These are phyloP conservation scores for Phylloporus rhodoxanthus DNA, from an alignment of 768 basidiomycete genomes.

Conservation along the genomic window DNA sequence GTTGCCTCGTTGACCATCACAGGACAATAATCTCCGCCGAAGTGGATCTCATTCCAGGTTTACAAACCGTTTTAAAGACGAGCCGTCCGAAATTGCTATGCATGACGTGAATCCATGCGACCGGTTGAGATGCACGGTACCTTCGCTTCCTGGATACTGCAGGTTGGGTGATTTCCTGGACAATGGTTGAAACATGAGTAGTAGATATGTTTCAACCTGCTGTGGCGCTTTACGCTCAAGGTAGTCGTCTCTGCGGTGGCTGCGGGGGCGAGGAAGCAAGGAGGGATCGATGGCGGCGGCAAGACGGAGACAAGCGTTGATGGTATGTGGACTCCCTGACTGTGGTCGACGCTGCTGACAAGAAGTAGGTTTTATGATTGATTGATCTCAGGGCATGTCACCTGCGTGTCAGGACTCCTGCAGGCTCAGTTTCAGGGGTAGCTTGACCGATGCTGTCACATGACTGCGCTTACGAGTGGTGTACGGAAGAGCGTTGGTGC, in stretches of 20 bases:
- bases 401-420: not conserved
- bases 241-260: conserved; percentile 20
- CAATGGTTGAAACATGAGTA: not conserved
- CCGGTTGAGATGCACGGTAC: not conserved
- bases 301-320: conserved; percentile 1
- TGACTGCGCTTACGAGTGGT: too few species aligned
- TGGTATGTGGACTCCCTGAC: conserved; percentile 5
- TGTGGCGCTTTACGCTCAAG: conserved; percentile 6
- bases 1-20: not conserved
- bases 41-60: conserved; percentile 2
- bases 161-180: not conserved
- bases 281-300: conserved; percentile 3
- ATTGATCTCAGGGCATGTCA: not conserved
- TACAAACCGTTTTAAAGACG: too few species aligned
- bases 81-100: not conserved
- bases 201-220: conserved; percentile 7
- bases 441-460: too few species aligned
- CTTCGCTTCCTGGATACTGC: not conserved
- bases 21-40: conserved; percentile 15
- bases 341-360: too few species aligned
- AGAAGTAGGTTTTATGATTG: not conserved
- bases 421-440: too few species aligned
- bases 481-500: too few species aligned
- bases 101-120: too few species aligned
- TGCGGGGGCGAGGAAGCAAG: conserved; percentile 19